phyloP scores from a whole-genome alignment of 106 monocot species.

The Dendrobium nobile region DNA sequence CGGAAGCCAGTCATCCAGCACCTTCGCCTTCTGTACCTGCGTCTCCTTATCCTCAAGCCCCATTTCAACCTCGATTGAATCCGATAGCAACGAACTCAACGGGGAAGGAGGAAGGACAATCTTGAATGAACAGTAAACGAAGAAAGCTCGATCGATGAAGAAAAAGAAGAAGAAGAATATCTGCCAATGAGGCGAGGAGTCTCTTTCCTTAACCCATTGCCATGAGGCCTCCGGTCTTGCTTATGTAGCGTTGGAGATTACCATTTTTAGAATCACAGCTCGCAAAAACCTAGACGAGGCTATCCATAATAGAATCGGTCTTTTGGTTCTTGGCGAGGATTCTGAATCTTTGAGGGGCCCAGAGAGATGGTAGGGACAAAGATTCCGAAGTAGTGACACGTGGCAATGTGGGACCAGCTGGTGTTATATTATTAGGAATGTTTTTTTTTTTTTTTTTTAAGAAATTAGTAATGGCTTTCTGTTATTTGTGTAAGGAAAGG shows the following conservation, averaged over 20 bases:
- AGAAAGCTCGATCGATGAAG: neutral
- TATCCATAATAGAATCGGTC: neutral
- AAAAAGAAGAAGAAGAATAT: neutral
- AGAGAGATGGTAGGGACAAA: neutral
- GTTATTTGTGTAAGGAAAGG: too few relatives aligned
- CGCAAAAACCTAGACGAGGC: neutral
- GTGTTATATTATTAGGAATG: too few relatives aligned
- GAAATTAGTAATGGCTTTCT: too few relatives aligned
- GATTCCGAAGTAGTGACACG: neutral
- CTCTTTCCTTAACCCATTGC: neutral
- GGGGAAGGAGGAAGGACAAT: neutral
- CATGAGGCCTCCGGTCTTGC: neutral
- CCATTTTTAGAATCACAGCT: neutral
- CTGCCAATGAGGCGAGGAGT: neutral
- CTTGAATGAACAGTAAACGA: neutral
- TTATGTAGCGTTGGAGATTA: neutral
- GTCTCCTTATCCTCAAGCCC: neutral
- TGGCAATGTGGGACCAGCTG: too few relatives aligned
- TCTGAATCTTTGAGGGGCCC: neutral
- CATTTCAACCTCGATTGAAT: neutral
- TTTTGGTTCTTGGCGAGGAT: neutral
- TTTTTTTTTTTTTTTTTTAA: too few relatives aligned
- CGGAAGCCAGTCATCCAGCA: constrained; percentile 15
- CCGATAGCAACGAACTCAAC: neutral
- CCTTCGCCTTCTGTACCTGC: neutral